Conservation (phyloP, 805 yeast genomes). For the Yarrowia sp. region DNA sequence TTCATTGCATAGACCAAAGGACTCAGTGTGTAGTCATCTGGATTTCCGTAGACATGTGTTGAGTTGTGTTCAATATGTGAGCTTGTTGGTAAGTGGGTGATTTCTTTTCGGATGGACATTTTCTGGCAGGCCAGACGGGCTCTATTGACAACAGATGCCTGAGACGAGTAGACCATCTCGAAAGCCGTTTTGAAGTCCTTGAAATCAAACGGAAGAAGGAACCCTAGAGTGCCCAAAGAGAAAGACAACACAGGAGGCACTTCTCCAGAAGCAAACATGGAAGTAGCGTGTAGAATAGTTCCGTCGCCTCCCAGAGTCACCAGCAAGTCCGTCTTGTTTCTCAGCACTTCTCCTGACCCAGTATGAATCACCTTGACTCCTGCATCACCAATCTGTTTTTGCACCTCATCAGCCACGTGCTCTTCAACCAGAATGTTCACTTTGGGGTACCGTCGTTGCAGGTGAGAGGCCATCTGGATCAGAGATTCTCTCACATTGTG, state of each 20-base stretch:
- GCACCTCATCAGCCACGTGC: conserved; percentile 70
- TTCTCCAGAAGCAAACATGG: conserved; percentile 61
- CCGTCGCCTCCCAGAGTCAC: conserved; percentile 98
- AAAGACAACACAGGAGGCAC: conserved; percentile 87
- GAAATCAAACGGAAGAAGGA: conserved; percentile 82
- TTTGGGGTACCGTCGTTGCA: conserved; percentile 53
- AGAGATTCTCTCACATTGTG: conserved; percentile 61
- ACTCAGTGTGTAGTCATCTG: conserved; percentile 25
- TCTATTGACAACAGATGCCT: conserved; percentile 72
- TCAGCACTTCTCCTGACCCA: conserved; percentile 57
- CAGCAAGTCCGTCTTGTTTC: conserved; percentile 68
- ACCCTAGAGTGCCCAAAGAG: conserved; percentile 89
- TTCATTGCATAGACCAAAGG: conserved; percentile 78
- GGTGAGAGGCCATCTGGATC: conserved; percentile 52
- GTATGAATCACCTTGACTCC: conserved; percentile 45
- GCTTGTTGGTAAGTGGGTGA: conserved; percentile 19
- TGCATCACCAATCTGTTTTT: conserved; percentile 29
- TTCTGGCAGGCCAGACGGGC: conserved; percentile 69
- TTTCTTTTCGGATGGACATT: conserved; percentile 23
- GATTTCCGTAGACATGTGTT: conserved; percentile 15
- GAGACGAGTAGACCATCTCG: conserved; percentile 59
- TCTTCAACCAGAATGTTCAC: conserved; percentile 75
- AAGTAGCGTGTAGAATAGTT: conserved; percentile 80
- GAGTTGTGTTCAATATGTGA: conserved; percentile 21
- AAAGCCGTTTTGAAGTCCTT: conserved; percentile 59